A percentile compares a stretch with the other conserved stretches of the same genome.
Evolutionary conservation across 345 rosid genomes (phyloP).

Genomic region (Gossypium longicalyx): DNA sequence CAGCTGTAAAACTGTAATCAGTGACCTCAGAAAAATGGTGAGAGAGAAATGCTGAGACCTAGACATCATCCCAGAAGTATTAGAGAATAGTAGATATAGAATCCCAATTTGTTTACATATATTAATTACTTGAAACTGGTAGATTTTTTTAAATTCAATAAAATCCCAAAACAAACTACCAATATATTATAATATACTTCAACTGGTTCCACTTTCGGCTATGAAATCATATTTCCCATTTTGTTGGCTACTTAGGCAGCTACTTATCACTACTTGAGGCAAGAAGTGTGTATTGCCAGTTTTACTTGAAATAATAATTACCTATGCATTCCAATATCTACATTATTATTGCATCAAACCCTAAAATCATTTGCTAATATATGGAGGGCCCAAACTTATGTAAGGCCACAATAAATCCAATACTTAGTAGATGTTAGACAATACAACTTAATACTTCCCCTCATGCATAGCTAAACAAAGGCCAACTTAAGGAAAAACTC

Average conservation of each 20-base stretch:
- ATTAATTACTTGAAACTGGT: not conserved
- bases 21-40: conserved; percentile 86
- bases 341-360: not conserved
- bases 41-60: conserved; percentile 96
- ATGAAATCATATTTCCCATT: not conserved
- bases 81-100: not conserved
- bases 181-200: conserved; percentile 1
- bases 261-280: not conserved
- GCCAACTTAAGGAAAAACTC: not conserved
- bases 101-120: not conserved
- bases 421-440: not conserved
- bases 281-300: not conserved
- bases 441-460: not conserved
- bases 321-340: not conserved
- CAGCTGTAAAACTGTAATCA: conserved; percentile 96
- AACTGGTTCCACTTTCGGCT: not conserved
- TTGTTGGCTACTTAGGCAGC: not conserved
- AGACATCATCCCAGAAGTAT: conserved; percentile 16
- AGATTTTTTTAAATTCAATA: not conserved
- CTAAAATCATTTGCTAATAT: not conserved
- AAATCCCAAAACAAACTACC: not conserved
- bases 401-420: not conserved
- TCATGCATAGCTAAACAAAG: not conserved
- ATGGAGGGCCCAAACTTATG: not conserved
- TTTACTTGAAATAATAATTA: not conserved